These are phyloP conservation scores for Beauveria bassiana DNA, from an alignment of 2,329 filamentous ascomycete genomes.

Conservation along the genomic window DNA sequence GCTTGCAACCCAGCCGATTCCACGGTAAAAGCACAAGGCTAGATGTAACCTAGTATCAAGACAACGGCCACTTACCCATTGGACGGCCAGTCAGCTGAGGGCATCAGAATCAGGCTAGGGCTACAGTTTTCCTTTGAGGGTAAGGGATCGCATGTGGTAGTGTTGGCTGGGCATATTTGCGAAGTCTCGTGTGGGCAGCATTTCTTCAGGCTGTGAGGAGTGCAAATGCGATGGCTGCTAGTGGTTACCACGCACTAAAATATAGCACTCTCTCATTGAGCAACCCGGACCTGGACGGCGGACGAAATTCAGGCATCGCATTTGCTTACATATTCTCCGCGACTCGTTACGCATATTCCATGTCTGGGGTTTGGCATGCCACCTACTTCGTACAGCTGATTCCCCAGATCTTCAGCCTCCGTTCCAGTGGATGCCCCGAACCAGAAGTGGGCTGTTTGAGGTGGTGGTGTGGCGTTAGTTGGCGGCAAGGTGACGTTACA, in stretches of 20 bases:
- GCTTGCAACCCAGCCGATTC: background rate
- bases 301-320: background rate
- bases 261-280: too few species aligned
- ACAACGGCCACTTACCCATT: background rate
- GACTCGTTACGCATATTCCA: background rate
- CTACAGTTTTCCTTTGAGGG: background rate
- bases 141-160: background rate
- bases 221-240: too few species aligned
- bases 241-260: too few species aligned
- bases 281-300: too few species aligned
- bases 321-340: background rate
- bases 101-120: background rate
- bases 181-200: background rate
- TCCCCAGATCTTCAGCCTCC: constrained; percentile 11
- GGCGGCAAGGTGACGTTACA: constrained; percentile 11
- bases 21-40: background rate
- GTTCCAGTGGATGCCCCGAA: background rate
- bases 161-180: background rate
- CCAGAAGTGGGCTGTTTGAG: background rate
- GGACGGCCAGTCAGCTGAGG: background rate
- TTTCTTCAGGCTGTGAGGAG: too few species aligned
- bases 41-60: constrained; percentile 9
- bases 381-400: background rate
- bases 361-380: too few species aligned
- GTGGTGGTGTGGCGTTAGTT: constrained; percentile 5